Evolutionary conservation across 192 early-diverging fungal genomes (phyloP).

Genomic region (Coemansia sp.): DNA sequence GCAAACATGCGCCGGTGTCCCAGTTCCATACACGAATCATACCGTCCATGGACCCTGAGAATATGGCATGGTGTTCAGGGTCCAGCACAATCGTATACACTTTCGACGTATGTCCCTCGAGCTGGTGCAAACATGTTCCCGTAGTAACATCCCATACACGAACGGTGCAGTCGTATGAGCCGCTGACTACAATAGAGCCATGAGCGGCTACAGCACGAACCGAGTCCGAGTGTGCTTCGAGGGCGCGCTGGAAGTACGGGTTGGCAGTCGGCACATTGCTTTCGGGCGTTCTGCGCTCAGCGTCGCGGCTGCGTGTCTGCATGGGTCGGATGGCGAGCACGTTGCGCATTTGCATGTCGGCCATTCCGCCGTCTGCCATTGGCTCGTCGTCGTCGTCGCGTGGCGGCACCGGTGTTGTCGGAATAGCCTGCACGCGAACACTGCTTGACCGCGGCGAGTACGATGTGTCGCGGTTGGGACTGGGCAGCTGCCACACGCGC

Average conservation of each 20-base stretch:
- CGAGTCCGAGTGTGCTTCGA: conserved; percentile 85
- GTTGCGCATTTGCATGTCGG: not conserved
- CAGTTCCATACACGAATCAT: conserved; percentile 92
- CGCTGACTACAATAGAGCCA: conserved; percentile 84
- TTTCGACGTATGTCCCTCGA: conserved; percentile 88
- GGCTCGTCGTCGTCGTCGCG: conserved; percentile 2
- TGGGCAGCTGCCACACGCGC: conserved; percentile 89
- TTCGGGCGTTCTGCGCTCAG: not conserved
- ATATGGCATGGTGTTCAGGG: conserved; percentile 77
- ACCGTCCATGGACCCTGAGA: conserved; percentile 94
- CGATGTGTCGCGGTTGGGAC: conserved; percentile 61
- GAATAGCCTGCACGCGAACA: not conserved
- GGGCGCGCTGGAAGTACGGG: conserved; percentile 79
- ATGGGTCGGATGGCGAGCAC: not conserved
- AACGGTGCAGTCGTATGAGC: conserved; percentile 89
- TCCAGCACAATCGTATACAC: conserved; percentile 95
- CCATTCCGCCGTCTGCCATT: conserved; percentile 22
- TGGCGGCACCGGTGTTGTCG: conserved; percentile 12
- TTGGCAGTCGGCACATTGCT: conserved; percentile 40
- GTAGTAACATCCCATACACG: conserved; percentile 86
- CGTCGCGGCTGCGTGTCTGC: not conserved
- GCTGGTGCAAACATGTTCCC: conserved; percentile 66
- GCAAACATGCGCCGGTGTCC: conserved; percentile 73
- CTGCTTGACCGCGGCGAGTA: conserved; percentile 36
- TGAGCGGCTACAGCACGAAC: conserved; percentile 92